Evolutionary conservation across 1,284 basidiomycete species (phyloP).

Genomic region (Moniliophthora roreri): DNA sequence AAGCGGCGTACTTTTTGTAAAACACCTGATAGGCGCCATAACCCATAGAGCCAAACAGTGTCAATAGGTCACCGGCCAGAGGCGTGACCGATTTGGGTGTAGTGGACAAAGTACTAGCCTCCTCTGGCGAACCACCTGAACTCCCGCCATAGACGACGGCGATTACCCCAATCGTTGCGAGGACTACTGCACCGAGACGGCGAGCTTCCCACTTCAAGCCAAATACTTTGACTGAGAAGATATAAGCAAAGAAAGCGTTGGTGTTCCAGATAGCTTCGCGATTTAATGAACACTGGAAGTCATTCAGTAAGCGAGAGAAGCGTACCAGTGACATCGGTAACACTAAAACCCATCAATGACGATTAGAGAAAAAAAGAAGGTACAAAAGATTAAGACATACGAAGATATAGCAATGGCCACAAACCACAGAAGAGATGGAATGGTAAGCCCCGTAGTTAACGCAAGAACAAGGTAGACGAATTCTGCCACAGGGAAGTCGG

Average conservation of each 20-base stretch:
- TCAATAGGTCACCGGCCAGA: conserved; percentile 76
- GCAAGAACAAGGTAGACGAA: conserved; percentile 45
- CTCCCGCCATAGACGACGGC: conserved; percentile 77
- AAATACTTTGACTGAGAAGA: conserved; percentile 66
- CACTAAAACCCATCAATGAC: conserved; percentile 39
- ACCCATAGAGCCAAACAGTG: conserved; percentile 64
- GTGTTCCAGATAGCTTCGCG: conserved; percentile 80
- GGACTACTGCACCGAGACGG: conserved; percentile 63
- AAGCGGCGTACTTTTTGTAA: conserved; percentile 77
- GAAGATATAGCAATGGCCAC: conserved; percentile 65
- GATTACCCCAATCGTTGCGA: conserved; percentile 76
- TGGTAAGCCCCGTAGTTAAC: conserved; percentile 58
- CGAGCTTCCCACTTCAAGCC: conserved; percentile 60
- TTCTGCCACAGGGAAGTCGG: conserved; percentile 42
- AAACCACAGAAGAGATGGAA: conserved; percentile 74
- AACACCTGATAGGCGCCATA: conserved; percentile 78
- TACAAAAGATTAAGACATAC: conserved; percentile 44
- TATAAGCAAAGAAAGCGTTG: conserved; percentile 81
- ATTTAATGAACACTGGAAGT: conserved; percentile 17
- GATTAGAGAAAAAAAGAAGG: conserved; percentile 8
- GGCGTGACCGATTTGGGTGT: conserved; percentile 42
- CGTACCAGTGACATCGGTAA: conserved; percentile 72
- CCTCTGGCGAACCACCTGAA: conserved; percentile 23
- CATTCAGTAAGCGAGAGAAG: background rate
- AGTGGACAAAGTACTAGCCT: conserved; percentile 13